Evolutionary conservation across 1,139 yeast species (phyloP), one percentile per base, ranked within the genome.

Genomic region (Candida pseudocylindracea): DNA sequence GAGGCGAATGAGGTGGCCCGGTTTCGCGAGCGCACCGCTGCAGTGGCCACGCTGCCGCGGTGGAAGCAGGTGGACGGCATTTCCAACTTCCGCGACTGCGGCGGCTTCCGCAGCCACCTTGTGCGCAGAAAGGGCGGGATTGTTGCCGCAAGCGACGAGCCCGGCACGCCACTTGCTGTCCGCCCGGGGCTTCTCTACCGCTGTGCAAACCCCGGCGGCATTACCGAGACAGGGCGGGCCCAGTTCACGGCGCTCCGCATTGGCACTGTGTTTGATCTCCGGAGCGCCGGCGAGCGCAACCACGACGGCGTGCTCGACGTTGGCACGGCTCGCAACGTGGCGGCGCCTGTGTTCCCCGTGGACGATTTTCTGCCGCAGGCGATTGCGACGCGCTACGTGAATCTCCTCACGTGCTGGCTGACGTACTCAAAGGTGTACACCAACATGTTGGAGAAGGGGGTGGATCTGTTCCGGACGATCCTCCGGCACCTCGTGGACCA

Each of bases 71-170:
- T 75, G 30, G 80, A 70, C 28, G 88, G 91, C 0, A 66, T 78
- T 10, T 50, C 61, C 34, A 80, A 81, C 44, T 73, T 79, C 43
- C 60, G 94, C 40, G 93, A 80, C 44, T 48, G 73, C 36, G 94
- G 93, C 1, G 93, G 93, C 4, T 10, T 11, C 39, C 3, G 12
- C 27, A 15, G 11, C 13, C 50, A 49, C 33, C 59, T 53, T 36
- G 73, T 79, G 3, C 64, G 20, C 6, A 4, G 20, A 6, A 6
- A 15, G 6, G 20, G 20, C 4, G 20, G 6, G 20, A 6, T 15
- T 4, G 20, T 15, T 15, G 6, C 20, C 20, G 20, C 20, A 4
- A 6, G 20, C 6, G 4, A 4, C 6, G 20, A 4, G 20, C 6
- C 20, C 4, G 20, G 20, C 20, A 15, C 20, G 20, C 20, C 20